phyloP scores from a whole-genome alignment of 495 filamentous ascomycete species.

The Emericellopsis terricola region DNA sequence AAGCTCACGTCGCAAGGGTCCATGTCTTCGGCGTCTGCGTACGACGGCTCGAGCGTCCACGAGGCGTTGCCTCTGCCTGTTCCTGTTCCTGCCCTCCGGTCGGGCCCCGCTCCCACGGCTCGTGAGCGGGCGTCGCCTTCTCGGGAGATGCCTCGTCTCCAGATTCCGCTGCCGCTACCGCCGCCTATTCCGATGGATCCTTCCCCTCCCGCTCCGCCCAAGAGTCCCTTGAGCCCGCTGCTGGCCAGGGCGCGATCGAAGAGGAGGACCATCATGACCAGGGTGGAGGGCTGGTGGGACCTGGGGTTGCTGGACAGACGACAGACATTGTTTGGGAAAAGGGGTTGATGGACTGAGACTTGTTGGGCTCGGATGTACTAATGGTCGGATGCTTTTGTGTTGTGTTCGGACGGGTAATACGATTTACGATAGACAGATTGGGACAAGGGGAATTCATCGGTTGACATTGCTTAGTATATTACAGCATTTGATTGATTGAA shows the following conservation, averaged over 20 bases:
- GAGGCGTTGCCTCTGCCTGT: background rate
- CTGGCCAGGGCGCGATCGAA: conserved; percentile 8
- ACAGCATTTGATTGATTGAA: too few relatives aligned
- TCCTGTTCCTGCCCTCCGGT: background rate
- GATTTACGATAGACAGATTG: too few relatives aligned
- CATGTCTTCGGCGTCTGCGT: background rate
- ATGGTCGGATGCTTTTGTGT: too few relatives aligned
- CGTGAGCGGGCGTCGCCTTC: background rate
- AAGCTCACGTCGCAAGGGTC: background rate
- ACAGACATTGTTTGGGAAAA: conserved; percentile 5
- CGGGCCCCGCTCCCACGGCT: background rate
- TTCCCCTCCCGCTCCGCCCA: background rate
- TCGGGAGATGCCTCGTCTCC: background rate
- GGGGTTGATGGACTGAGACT: too few relatives aligned
- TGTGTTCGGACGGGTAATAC: too few relatives aligned
- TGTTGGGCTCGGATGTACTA: too few relatives aligned
- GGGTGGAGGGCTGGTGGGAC: conserved; percentile 31
- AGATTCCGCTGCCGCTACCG: background rate
- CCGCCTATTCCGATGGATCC: background rate
- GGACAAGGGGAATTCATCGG: too few relatives aligned
- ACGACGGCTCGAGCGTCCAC: background rate
- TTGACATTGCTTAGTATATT: too few relatives aligned
- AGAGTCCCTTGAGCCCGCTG: background rate
- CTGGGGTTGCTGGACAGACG: conserved; percentile 18
- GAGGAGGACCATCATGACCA: conserved; percentile 18